Evolutionary conservation across 2,329 filamentous ascomycete genomes (phyloP).

Genomic region (Stenocarpella maydis): DNA sequence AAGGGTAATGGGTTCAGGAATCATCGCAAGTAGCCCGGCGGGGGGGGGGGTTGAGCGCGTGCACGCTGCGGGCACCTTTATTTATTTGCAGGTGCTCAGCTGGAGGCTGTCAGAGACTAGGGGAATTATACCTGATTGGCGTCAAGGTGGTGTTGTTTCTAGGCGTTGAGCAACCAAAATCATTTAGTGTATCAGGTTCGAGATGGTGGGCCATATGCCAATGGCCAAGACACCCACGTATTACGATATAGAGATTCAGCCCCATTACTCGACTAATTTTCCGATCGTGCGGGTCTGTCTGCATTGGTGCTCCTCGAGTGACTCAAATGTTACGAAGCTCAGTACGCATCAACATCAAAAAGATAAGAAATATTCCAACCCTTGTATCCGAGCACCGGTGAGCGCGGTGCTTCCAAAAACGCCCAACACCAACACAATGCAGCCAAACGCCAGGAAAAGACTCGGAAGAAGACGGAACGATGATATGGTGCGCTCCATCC

Average conservation of each 20-base stretch:
- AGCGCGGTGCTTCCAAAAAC: conserved; percentile 8
- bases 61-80: not conserved
- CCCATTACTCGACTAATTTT: not conserved
- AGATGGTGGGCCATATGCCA: too few relatives aligned
- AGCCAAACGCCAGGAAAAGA: conserved; percentile 7
- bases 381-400: not conserved
- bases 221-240: not conserved
- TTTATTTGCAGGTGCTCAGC: not conserved
- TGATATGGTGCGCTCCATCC: not conserved
- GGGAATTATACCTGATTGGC: conserved; percentile 19
- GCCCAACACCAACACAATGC: conserved; percentile 30
- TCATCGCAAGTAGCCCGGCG: conserved; percentile 6
- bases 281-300: not conserved
- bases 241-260: not conserved
- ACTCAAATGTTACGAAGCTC: not conserved
- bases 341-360: not conserved
- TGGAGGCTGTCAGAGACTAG: not conserved
- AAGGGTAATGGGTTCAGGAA: conserved; percentile 34
- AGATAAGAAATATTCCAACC: not conserved
- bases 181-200: too few relatives aligned
- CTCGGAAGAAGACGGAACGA: not conserved
- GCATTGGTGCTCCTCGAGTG: not conserved
- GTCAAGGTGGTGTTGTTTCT: conserved; percentile 15
- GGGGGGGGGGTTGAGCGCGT: too few relatives aligned
- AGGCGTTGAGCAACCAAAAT: conserved; percentile 31